Base-by-base conservation (phyloP, 306 rosid species). In the Carpinus fangiana region DNA sequence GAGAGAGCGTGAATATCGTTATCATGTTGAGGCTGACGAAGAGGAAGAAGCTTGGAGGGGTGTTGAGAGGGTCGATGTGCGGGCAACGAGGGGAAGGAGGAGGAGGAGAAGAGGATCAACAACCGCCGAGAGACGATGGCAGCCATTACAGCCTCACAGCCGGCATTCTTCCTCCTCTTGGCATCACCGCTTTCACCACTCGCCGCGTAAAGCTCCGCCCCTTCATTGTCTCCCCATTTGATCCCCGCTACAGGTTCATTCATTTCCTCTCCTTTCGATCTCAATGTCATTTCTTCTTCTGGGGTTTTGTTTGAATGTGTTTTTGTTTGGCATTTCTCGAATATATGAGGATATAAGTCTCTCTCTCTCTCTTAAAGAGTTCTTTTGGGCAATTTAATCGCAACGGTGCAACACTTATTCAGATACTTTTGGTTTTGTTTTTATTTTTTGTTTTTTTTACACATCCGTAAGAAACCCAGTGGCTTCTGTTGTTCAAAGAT, bases 81-180 rank as follows among this genome's bases (percentile, higher is more conserved):
- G 81, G 78, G 3, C 0, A 0, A 11, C 2, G 0, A 5, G 0
- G 36, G 45, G 45, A 41, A 23, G 3, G 73, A 75, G 8, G 48
- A 56, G 17, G 34, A 9, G 61, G 82, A 73, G 21, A n/a, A 4
- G 72, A 31, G 54, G 72, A 38, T 13, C 84, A 82, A 23, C 66
- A 28, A 2, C 14, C 62, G 50, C 61, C 84, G 2, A 83, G 52
- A 20, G 89, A 87, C 5, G 90, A 82, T 1, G 89, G 80, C 43
- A 93, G 98, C 82, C 91, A 85, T 13, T 87, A 79, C 79, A 93
- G 95, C 80, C 90, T 88, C 56, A 67, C 71, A 70, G 82, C 82
- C 4, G 91, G 85, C 5, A 47, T 87, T 56, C 89, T 93, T 23
- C 98, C 97, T 23, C 65, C 93, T 53, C 91, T 93, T 8, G 97